These are phyloP conservation scores for Auriscalpium vulgare DNA, from an alignment of 768 basidiomycete genomes.

Conservation along the genomic window DNA sequence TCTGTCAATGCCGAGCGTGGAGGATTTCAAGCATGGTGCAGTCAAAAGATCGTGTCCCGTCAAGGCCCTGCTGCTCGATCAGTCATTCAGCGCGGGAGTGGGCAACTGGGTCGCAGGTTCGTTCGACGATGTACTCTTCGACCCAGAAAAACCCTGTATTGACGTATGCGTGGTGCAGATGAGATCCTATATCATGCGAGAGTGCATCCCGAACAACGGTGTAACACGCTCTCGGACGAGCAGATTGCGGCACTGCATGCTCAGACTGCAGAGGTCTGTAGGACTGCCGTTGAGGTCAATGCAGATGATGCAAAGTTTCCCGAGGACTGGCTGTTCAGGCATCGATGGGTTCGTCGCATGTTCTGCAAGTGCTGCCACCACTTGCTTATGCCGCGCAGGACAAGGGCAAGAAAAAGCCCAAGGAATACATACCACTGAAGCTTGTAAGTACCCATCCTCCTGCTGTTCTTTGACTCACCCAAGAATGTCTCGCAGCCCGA, in stretches of 20 bases:
- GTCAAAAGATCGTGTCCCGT: slow-evolving; percentile 54
- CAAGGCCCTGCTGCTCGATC: slow-evolving; percentile 71
- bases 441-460: slow-evolving; percentile 29
- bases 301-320: slow-evolving; percentile 67
- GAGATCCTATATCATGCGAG: slow-evolving; percentile 69
- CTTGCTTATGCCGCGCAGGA: slow-evolving; percentile 14
- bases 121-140: neutral
- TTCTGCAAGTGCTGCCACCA: neutral
- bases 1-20: slow-evolving; percentile 52
- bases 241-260: slow-evolving; percentile 45
- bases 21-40: slow-evolving; percentile 40
- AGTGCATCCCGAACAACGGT: slow-evolving; percentile 65
- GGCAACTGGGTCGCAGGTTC: slow-evolving; percentile 78
- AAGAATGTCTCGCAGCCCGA: slow-evolving; percentile 39
- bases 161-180: slow-evolving; percentile 27
- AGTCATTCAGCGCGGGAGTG: slow-evolving; percentile 73
- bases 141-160: neutral
- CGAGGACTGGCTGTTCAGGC: slow-evolving; percentile 55
- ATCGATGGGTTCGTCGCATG: slow-evolving; percentile 50
- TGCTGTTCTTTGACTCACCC: neutral
- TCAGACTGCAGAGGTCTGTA: slow-evolving; percentile 47
- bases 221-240: slow-evolving; percentile 41
- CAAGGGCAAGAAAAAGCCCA: slow-evolving; percentile 42
- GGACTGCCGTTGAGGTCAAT: slow-evolving; percentile 55
- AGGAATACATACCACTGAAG: slow-evolving; percentile 15